Base-by-base conservation (phyloP, 257 asterid genomes). In the Lavandula angustifolia region DNA sequence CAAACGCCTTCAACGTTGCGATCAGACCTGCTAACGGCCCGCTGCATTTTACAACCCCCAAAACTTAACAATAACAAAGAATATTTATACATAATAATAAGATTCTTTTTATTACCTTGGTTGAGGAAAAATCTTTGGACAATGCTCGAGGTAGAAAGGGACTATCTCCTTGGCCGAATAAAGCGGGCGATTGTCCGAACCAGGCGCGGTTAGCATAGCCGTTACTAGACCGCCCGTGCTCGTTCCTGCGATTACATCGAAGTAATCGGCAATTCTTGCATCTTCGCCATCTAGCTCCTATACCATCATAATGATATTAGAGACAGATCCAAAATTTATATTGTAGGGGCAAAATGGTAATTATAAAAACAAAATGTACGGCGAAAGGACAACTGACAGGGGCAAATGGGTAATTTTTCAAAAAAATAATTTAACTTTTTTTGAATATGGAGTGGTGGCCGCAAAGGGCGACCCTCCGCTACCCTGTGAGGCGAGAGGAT, bases 151-250 rank as follows among this genome's bases (percentile, higher is more conserved):
- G 66, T 79, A 81, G 41, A 84, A 84, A 4, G 87, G 82, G 35
- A 67, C 67, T 0, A 84, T 72, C n/a, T 84, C 82, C 44, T 84
- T 81, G 6, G 91, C 87, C 7, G 87, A 81, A 61, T 72, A 79
- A 5, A 79, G 50, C 29, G 91, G 91, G 4, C 81, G 68, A 52
- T 71, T 67, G 13, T 81, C 52, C 5, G 71, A 56, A 68, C 77
- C 70, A 7, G 91, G 87, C 1, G 87, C 80, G 9, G 87, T 50
- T 37, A 84, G 49, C 87, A 84, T 74, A 3, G 85, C 69, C 0
- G 87, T 60, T 14, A 84, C 78, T 5, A 81, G 87, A 2, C 87
- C 91, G 3, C 91, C 85, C 0, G 87, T 84, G n/a, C 90, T 81
- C 7, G 87, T 80, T 61, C 90, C 90, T 27, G 83, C 85, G 5